Conservation (phyloP, 768 basidiomycete species). For the Floccularia luteovirens region DNA sequence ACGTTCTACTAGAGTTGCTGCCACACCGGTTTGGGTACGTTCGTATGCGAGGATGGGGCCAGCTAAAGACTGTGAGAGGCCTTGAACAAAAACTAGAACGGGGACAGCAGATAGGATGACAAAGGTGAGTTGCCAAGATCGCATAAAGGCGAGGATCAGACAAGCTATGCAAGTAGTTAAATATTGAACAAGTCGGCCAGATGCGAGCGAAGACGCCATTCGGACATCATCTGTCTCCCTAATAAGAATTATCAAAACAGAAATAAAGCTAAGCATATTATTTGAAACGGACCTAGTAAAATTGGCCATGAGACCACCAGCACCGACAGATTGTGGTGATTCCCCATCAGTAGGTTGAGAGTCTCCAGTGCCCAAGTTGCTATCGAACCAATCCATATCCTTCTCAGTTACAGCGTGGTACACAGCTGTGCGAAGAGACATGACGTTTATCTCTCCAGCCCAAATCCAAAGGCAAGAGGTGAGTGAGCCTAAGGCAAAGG, state of each 20-base stretch:
- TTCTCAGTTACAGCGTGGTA: slow-evolving; percentile 60
- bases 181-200: slow-evolving; percentile 76
- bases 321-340: slow-evolving; percentile 47
- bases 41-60: slow-evolving; percentile 63
- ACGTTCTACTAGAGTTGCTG: slow-evolving; percentile 76
- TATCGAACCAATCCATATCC: slow-evolving; percentile 90
- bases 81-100: slow-evolving; percentile 68
- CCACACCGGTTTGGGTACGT: slow-evolving; percentile 56
- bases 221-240: slow-evolving; percentile 97
- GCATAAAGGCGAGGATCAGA: slow-evolving; percentile 74
- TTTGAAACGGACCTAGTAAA: slow-evolving; percentile 59
- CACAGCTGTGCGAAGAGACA: slow-evolving; percentile 58
- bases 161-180: slow-evolving; percentile 72
- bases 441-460: slow-evolving; percentile 75
- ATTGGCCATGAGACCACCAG: slow-evolving; percentile 90
- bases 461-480: slow-evolving; percentile 82
- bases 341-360: slow-evolving; percentile 24
- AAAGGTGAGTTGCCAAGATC: slow-evolving; percentile 78
- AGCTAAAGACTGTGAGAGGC: slow-evolving; percentile 62
- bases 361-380: slow-evolving; percentile 53
- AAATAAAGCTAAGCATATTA: neutral
- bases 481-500: slow-evolving; percentile 64
- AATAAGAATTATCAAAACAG: slow-evolving; percentile 3
- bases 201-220: slow-evolving; percentile 71
- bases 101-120: slow-evolving; percentile 92